Evolutionary conservation across 208 protist species (phyloP), one percentile per base, ranked within the genome.

Genomic region (Crithidia mellificae): DNA sequence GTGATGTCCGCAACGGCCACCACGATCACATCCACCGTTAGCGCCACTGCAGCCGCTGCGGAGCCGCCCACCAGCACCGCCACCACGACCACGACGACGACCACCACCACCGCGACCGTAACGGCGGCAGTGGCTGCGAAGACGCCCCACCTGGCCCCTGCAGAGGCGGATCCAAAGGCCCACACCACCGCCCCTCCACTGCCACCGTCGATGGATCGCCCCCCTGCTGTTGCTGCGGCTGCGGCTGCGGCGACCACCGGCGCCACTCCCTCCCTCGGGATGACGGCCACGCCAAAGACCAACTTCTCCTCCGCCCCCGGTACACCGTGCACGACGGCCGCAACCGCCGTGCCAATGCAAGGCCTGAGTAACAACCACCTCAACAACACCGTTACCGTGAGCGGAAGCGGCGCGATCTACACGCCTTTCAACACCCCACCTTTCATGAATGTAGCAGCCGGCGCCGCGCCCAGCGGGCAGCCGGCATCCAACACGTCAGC

Each of bases 271-370:
- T 25, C 8, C 0, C 25, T 32, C 19, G 36, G 29, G 12, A 39
- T 44, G 15, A 30, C 57, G 30, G 22, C 57, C 27, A 65, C 58
- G 30, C 51, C 67, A 5, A 43, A 25, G 30, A 20, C 47, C 0
- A 39, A 4, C 27, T 30, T 57, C 24, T 63, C 47, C 29, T 66
- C 67, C 2, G 58, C 54, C 41, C 50, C 67, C 9, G 61, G 53
- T 12, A 74, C 69, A 30, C 69, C 69, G 14, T 20, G 51, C 15
- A 36, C 24, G 25, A 43, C 53, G 38, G 53, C 29, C 6, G 41
- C 34, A n/a, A 30, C 20, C 3, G 27, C 17, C 17, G 41, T 15
- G n/a, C 41, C 25, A 0, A 27, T 47, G 20, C n/a, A n/a, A n/a
- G n/a, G n/a, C n/a, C n/a, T n/a, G n/a, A n/a, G n/a, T n/a, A 38